Conservation (phyloP, 1,139 yeast species). For the Taphrina populina region DNA sequence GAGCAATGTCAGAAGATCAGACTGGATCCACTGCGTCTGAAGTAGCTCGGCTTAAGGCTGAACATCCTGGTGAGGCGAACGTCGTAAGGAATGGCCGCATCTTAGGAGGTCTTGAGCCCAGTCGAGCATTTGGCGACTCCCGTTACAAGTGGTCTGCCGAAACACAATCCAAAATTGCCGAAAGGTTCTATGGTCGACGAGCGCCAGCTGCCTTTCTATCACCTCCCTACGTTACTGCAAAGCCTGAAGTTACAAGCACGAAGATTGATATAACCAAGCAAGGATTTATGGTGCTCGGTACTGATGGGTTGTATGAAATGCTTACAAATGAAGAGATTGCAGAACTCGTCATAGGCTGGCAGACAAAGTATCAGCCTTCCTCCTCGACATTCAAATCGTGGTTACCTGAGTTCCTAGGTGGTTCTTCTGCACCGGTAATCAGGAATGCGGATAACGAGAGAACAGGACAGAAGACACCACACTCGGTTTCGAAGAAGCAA, state of each 20-base stretch:
- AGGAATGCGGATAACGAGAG: slow-evolving; percentile 6
- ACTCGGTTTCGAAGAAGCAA: slow-evolving; percentile 19
- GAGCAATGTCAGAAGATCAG: slow-evolving; percentile 84
- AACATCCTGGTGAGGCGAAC: slow-evolving; percentile 81
- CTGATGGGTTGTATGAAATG: slow-evolving; percentile 93
- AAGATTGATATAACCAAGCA: slow-evolving; percentile 68
- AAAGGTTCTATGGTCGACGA: slow-evolving; percentile 78
- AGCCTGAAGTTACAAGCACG: slow-evolving; percentile 85
- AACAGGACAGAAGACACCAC: slow-evolving; percentile 21
- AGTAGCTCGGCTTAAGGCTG: slow-evolving; percentile 75
- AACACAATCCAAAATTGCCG: slow-evolving; percentile 55
- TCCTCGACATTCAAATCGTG: slow-evolving; percentile 12
- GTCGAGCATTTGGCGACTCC: slow-evolving; percentile 97
- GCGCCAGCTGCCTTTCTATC: slow-evolving; percentile 76
- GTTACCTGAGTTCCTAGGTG: slow-evolving; percentile 24
- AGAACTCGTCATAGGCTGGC: slow-evolving; percentile 90
- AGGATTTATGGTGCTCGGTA: slow-evolving; percentile 86
- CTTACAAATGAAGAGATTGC: slow-evolving; percentile 89
- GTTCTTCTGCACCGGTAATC: not conserved
- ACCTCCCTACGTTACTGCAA: slow-evolving; percentile 97
- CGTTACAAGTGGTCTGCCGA: slow-evolving; percentile 79
- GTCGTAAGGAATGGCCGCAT: slow-evolving; percentile 79
- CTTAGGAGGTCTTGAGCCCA: slow-evolving; percentile 91
- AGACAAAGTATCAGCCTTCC: slow-evolving; percentile 44
- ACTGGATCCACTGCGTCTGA: slow-evolving; percentile 91